Evolutionary conservation across 2,329 filamentous ascomycete genomes (phyloP).

Genomic region (Hypoxylon sp.): DNA sequence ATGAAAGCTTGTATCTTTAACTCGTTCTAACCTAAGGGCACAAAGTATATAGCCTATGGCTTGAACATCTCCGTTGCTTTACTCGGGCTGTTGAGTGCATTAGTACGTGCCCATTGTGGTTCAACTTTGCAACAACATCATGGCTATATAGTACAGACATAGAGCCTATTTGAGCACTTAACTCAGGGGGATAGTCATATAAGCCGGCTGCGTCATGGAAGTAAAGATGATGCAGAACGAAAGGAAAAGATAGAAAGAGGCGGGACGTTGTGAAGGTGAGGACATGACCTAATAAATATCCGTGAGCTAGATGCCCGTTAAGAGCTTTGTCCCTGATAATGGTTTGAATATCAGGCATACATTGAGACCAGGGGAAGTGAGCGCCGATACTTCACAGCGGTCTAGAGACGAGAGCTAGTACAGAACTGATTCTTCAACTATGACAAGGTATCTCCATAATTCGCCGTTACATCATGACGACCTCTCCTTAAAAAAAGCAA

Average conservation of each 20-base stretch:
- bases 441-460: slow-evolving; percentile 34
- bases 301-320: not conserved
- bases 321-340: not conserved
- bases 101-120: not conserved
- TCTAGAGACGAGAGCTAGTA: not conserved
- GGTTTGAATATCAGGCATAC: not conserved
- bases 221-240: too few relatives aligned
- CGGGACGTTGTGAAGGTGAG: not conserved
- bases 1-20: not conserved
- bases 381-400: not conserved
- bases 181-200: not conserved
- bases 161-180: not conserved
- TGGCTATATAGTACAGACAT: not conserved
- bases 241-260: not conserved
- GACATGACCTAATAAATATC: not conserved
- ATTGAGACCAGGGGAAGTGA: not conserved
- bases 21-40: not conserved
- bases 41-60: not conserved
- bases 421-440: slow-evolving; percentile 14
- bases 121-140: not conserved
- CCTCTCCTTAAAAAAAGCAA: not conserved
- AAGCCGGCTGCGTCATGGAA: too few relatives aligned
- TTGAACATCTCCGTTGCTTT: not conserved
- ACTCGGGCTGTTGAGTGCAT: not conserved
- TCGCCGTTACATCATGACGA: slow-evolving; percentile 13